Base-by-base conservation (phyloP, 805 yeast genomes). In the Kazachstania martiniae region DNA sequence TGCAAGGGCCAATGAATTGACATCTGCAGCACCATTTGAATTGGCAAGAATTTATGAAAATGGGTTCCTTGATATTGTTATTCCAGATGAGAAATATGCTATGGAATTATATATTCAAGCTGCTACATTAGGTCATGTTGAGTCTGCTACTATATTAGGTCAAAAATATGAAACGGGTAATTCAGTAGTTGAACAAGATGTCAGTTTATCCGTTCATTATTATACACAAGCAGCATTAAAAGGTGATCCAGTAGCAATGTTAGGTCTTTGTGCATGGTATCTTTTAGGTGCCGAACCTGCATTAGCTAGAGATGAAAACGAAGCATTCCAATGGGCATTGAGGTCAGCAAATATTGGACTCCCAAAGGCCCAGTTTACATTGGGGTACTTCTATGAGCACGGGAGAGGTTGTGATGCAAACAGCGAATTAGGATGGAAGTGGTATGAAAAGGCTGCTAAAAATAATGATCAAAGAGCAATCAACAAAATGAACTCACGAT, bases 201-300 rank as follows among this genome's bases (percentile, higher is more conserved):
- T 86, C 1, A 79, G 82, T 41, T 63, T 89, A 29, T 80, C 94
- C 1, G 83, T 91, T 27, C 96, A 91, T 54, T 89, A 87, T 53
- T 89, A 84, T 55, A 86, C 94, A 0, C 76, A 81, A 41, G 95
- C 95, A 0, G 95, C 97, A 0, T 55, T 77, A 19, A 77, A 77
- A 4, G 95, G 95, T 5, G 94, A 91, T 54, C 70, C 94, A 1
- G 76, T 72, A 29, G 78, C 94, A 8, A 91, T 89, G 94, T 65
- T 89, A 48, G 87, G 94, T 2, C 65, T 89, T 62, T 87, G 96
- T 56, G 95, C 96, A 1, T 91, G 97, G 96, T 91, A 89, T 53
- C 65, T 89, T 56, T 79, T 85, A 18, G 98, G 98, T 0, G 77
- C 83, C 21, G 87, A 81, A 21, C 87, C 91, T n/a, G 72, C 71